These are phyloP conservation scores for Arthrobotrys entomopaga DNA, from an alignment of 2,329 filamentous ascomycete genomes.

Conservation along the genomic window DNA sequence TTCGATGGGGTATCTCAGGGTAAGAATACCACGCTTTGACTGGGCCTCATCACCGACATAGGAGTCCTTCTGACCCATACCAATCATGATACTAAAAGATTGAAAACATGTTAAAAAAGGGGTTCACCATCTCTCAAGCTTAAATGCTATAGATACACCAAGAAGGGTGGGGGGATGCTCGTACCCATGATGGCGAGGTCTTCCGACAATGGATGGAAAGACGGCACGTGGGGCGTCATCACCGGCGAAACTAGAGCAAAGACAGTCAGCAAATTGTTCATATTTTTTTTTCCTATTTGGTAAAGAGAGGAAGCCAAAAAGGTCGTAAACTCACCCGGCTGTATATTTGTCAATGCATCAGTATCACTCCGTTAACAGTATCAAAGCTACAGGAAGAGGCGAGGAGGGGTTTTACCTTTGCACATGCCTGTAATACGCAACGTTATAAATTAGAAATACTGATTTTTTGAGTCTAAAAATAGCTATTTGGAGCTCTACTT, in stretches of 20 bases:
- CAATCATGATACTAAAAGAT: conserved; percentile 93
- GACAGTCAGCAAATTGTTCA: conserved; percentile 30
- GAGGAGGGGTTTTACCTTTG: conserved; percentile 76
- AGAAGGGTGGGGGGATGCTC: conserved; percentile 63
- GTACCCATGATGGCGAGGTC: conserved; percentile 99
- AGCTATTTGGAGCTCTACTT: conserved; percentile 69
- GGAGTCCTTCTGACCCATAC: conserved; percentile 99
- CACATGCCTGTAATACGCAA: conserved; percentile 95
- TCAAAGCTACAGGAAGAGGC: conserved; percentile 23
- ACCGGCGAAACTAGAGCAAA: conserved; percentile 83
- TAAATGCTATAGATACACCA: conserved; percentile 31
- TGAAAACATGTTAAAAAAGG: conserved; percentile 56
- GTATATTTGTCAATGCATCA: conserved; percentile 40
- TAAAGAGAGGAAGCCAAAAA: conserved; percentile 5
- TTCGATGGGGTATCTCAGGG: conserved; percentile 99
- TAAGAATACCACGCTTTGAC: conserved; percentile 99
- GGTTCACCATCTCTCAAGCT: background rate
- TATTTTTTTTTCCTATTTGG: background rate
- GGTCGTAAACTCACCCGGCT: conserved; percentile 47
- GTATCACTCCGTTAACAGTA: conserved; percentile 45
- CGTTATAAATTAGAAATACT: conserved; percentile 57
- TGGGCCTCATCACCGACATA: conserved; percentile 99
- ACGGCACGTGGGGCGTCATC: conserved; percentile 99
- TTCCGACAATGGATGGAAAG: conserved; percentile 99
- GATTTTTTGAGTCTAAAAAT: conserved; percentile 22